These are phyloP conservation scores for Eucalyptus grandis DNA, from an alignment of 345 rosid species.

Conservation along the genomic window DNA sequence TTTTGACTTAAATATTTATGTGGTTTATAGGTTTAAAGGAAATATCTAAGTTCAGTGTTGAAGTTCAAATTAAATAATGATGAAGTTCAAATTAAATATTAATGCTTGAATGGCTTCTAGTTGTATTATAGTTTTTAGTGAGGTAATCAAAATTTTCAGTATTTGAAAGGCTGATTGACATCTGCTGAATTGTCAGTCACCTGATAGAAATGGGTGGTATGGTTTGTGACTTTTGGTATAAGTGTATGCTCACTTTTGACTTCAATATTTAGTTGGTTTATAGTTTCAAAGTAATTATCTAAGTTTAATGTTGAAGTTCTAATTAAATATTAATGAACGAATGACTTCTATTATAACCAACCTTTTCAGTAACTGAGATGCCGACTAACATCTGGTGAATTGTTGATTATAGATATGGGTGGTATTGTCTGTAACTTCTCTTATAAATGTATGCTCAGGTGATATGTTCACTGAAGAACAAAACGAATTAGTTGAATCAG, in stretches of 20 bases:
- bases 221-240: background rate
- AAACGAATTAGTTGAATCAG: slow-evolving; percentile 92
- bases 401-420: background rate
- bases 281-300: background rate
- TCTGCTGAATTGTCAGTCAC: background rate
- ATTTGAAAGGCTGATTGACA: background rate
- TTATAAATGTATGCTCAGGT: slow-evolving; percentile 22
- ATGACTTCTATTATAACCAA: background rate
- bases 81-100: background rate
- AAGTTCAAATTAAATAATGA: background rate
- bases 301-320: background rate
- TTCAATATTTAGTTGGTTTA: background rate
- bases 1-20: background rate
- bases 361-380: background rate
- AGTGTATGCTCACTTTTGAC: background rate
- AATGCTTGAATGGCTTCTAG: background rate
- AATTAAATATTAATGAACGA: background rate
- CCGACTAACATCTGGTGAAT: background rate
- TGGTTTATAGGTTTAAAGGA: background rate
- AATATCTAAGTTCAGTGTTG: background rate
- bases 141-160: background rate
- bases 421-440: background rate
- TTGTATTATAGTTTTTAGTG: background rate
- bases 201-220: background rate
- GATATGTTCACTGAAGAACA: slow-evolving; percentile 97